These are phyloP conservation scores for Pythium coloratum DNA, from an alignment of 352 stramenopile genomes.

Conservation along the genomic window DNA sequence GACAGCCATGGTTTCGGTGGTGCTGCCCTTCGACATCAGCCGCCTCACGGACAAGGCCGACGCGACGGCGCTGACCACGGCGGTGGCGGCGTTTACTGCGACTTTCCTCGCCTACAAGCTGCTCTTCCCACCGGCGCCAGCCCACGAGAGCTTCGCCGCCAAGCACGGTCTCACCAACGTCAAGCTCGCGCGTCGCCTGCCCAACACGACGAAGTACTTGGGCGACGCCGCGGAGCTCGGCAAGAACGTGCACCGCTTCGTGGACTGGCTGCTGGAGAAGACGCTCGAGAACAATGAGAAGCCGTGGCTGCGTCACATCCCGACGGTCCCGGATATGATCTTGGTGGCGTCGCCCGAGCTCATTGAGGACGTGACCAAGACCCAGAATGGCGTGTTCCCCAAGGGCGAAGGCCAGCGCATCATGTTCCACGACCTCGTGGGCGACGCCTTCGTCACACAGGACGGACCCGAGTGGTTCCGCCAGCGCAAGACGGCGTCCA, in stretches of 20 bases:
- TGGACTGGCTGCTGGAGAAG: constrained; percentile 24
- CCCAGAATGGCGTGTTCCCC: constrained; percentile 19
- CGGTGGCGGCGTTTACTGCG: neutral
- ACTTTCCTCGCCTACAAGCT: constrained; percentile 21
- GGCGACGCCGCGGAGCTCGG: constrained; percentile 10
- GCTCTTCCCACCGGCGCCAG: constrained; percentile 1
- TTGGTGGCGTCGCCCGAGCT: constrained; percentile 18
- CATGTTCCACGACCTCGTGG: constrained; percentile 18
- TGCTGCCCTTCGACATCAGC: neutral
- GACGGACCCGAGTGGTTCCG: constrained; percentile 21
- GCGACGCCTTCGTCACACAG: constrained; percentile 20
- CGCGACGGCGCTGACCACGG: constrained; percentile 3
- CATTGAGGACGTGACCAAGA: constrained; percentile 24
- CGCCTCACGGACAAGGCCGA: neutral
- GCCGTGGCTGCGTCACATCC: constrained; percentile 17
- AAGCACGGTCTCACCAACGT: constrained; percentile 17
- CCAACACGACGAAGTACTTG: neutral
- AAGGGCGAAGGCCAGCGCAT: constrained; percentile 11
- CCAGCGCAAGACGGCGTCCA: constrained; percentile 23
- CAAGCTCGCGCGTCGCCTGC: constrained; percentile 12
- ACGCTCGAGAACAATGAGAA: constrained; percentile 6
- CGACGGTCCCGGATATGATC: constrained; percentile 18
- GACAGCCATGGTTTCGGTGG: neutral
- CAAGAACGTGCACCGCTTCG: constrained; percentile 13
- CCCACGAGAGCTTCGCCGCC: constrained; percentile 9